Evolutionary conservation across 495 filamentous ascomycete genomes (phyloP), one percentile per base, ranked within the genome.

Genomic region (Staphylotrichum tortipilum): DNA sequence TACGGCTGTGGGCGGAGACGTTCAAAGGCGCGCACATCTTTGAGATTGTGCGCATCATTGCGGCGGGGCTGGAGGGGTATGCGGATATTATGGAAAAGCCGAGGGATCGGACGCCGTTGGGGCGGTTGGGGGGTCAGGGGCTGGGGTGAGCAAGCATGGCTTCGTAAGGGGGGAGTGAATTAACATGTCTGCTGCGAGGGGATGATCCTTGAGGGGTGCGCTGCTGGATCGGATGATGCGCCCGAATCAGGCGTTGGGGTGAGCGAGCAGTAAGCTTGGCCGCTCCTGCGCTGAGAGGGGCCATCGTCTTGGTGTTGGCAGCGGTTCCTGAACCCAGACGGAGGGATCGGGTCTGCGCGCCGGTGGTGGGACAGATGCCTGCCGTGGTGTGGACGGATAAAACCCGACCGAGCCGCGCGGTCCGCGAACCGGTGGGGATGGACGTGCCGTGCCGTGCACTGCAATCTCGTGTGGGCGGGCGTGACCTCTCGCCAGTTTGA

Each of bases 21-120:
- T 85, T 85, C 55, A 83, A 78, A 47, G 81, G 79, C 4, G 76
- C 77, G 17, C 81, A 83, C 56, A 80, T 82, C 14, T 85, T 83
- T 65, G 80, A 82, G 41, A 77, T 85, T 52, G 78, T 85, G 2
- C 75, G 75, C 58, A 68, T 82, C 22, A 81, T 86, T 56, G 81
- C 80, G 3, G 68, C 71, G 24, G 77, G 77, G 0, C 63, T 86
- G 56, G 78, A 82, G 50, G 72, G 75, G 3, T 85, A 84, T 60
- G 82, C 80, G 1, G 78, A 85, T 56, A 62, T 84, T 47, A 56
- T 85, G 50, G 82, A 83, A 54, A 76, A 76, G 55, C 68, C 71
- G 7, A 63, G 73, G 30, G 68, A 73, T 40, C 62, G 71, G 50
- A 74, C 72, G 34, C 72, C 72, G 8, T 44, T 75, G 31, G 63